Evolutionary conservation across 371 early-diverging fungal species (phyloP).

Genomic region (Actinomortierella ambigua): DNA sequence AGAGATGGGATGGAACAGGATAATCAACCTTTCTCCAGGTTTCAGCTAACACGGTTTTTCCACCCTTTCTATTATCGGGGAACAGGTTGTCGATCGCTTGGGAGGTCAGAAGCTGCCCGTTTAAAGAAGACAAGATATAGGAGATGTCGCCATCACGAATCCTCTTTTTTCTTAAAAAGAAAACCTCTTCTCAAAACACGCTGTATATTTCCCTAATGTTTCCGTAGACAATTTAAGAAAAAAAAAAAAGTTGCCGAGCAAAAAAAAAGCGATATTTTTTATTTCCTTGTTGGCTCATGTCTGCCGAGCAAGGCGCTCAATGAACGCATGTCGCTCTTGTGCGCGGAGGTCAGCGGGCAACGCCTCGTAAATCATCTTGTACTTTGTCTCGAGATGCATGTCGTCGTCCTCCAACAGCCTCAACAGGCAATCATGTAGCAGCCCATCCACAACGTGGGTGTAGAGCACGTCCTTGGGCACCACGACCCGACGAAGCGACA

Average conservation of each 20-base stretch:
- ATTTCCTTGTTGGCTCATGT: too few species aligned
- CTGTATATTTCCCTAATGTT: too few species aligned
- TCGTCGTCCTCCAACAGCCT: slow-evolving; percentile 38
- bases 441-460: slow-evolving; percentile 30
- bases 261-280: too few species aligned
- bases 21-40: neutral
- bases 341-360: slow-evolving; percentile 38
- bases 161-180: too few species aligned
- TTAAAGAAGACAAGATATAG: slow-evolving; percentile 10
- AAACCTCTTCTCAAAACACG: too few species aligned
- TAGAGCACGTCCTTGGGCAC: slow-evolving; percentile 14
- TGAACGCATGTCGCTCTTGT: slow-evolving; percentile 31
- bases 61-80: neutral
- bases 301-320: slow-evolving; percentile 32
- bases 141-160: too few species aligned
- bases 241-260: too few species aligned
- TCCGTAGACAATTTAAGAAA: too few species aligned
- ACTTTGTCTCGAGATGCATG: slow-evolving; percentile 31
- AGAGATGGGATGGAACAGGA: neutral
- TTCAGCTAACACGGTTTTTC: neutral
- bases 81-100: slow-evolving; percentile 37
- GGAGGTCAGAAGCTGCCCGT: slow-evolving; percentile 38
- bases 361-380: slow-evolving; percentile 41
- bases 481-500: slow-evolving; percentile 38
- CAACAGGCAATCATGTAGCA: slow-evolving; percentile 41